phyloP scores from a whole-genome alignment of 2,329 filamentous ascomycete genomes.

The Stachybotrys elegans region DNA sequence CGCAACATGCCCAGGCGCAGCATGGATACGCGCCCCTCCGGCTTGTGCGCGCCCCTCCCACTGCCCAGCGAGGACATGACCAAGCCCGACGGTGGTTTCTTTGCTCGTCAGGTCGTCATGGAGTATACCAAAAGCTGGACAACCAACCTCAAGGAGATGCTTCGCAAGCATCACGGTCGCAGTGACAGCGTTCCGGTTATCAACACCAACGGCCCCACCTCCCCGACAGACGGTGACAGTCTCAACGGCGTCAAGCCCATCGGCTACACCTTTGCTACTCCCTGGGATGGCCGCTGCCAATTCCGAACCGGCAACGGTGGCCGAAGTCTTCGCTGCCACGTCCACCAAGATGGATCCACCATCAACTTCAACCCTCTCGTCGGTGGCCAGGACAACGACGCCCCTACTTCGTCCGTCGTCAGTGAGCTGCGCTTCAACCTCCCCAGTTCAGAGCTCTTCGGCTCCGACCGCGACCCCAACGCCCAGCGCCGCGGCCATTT shows the following conservation, averaged over 20 bases:
- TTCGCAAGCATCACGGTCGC: slow-evolving; percentile 25
- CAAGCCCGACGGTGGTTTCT: slow-evolving; percentile 26
- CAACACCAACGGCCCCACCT: slow-evolving; percentile 23
- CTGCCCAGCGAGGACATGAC: slow-evolving; percentile 7
- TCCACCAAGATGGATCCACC: slow-evolving; percentile 50
- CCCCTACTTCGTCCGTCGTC: slow-evolving; percentile 31
- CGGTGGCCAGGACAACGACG: slow-evolving; percentile 24
- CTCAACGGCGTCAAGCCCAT: slow-evolving; percentile 47
- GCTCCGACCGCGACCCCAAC: slow-evolving; percentile 24
- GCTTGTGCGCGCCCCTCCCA: slow-evolving; percentile 10
- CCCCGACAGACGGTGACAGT: slow-evolving; percentile 29
- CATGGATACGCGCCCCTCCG: slow-evolving; percentile 21
- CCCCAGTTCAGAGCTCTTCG: slow-evolving; percentile 52
- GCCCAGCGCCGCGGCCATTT: slow-evolving; percentile 36
- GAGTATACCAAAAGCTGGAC: slow-evolving; percentile 46
- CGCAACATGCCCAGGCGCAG: slow-evolving; percentile 40
- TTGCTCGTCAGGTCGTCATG: slow-evolving; percentile 55
- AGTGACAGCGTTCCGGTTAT: slow-evolving; percentile 27
- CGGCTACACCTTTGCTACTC: slow-evolving; percentile 75
- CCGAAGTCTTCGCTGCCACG: slow-evolving; percentile 68
- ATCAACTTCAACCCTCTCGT: slow-evolving; percentile 40
- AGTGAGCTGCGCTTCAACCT: slow-evolving; percentile 91
- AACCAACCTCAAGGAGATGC: slow-evolving; percentile 39
- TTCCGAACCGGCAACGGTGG: slow-evolving; percentile 77
- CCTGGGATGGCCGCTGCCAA: slow-evolving; percentile 83